A percentile compares a stretch with the other conserved stretches of the same genome.
Evolutionary conservation across 2,329 filamentous ascomycete species (phyloP).

Genomic region (Paramyrothecium roridum): DNA sequence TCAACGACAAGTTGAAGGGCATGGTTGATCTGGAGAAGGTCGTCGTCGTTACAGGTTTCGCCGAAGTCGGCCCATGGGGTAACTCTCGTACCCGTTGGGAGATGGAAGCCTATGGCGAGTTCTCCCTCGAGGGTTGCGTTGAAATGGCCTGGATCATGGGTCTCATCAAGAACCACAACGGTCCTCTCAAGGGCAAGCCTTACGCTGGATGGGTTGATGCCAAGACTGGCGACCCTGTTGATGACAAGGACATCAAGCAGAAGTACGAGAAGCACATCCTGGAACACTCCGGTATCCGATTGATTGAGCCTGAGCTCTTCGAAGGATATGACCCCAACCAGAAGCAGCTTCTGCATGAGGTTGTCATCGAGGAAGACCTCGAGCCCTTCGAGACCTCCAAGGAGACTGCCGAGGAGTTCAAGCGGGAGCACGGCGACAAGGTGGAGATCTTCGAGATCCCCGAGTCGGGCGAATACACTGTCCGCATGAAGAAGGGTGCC

Average conservation of each 20-base stretch:
- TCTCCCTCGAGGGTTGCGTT: conserved; percentile 95
- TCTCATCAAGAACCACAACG: conserved; percentile 98
- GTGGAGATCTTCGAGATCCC: conserved; percentile 95
- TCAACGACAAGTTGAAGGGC: conserved; percentile 85
- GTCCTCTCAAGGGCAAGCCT: conserved; percentile 88
- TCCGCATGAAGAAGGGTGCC: conserved; percentile 93
- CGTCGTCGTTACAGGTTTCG: conserved; percentile 94
- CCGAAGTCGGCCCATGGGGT: conserved; percentile 96
- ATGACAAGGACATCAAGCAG: conserved; percentile 95
- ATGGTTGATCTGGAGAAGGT: conserved; percentile 99
- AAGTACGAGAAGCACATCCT: conserved; percentile 98
- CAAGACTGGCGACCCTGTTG: conserved; percentile 91
- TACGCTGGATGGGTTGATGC: conserved; percentile 97
- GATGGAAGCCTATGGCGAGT: conserved; percentile 96
- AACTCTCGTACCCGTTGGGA: conserved; percentile 98
- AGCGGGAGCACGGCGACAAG: conserved; percentile 94
- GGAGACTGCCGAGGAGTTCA: conserved; percentile 96
- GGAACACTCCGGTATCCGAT: conserved; percentile 93
- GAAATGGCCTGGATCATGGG: conserved; percentile 99
- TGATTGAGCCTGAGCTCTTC: conserved; percentile 97
- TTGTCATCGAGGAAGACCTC: conserved; percentile 94
- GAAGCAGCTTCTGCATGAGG: conserved; percentile 97
- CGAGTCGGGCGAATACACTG: conserved; percentile 89
- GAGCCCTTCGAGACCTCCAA: conserved; percentile 97
- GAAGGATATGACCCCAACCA: conserved; percentile 96